Conservation (phyloP, 257 asterid genomes). For the Datura wrightii region DNA sequence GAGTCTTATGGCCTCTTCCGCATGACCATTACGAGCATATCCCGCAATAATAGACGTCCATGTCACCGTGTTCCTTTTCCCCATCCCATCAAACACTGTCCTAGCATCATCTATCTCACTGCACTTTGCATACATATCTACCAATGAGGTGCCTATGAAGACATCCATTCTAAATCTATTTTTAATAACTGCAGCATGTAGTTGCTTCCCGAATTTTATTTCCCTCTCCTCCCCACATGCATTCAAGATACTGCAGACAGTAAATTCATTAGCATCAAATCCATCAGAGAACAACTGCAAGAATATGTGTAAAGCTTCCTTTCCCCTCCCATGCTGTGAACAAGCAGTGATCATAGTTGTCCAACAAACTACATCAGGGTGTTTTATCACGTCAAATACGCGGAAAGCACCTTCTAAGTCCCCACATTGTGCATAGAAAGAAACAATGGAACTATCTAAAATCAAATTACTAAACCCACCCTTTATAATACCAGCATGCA, state of each 20-base stretch:
- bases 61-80: constrained; percentile 63
- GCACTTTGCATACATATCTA: constrained; percentile 88
- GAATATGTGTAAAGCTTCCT: constrained; percentile 61
- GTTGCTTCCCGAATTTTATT: constrained; percentile 67
- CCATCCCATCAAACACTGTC: constrained; percentile 70
- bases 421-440: constrained; percentile 73
- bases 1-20: constrained; percentile 64
- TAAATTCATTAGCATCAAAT: constrained; percentile 74
- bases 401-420: constrained; percentile 64
- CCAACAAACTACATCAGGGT: constrained; percentile 80
- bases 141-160: constrained; percentile 68
- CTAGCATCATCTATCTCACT: constrained; percentile 62
- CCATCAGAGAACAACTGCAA: constrained; percentile 66
- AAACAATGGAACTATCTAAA: constrained; percentile 63
- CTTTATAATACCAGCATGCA: constrained; percentile 68
- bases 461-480: constrained; percentile 58
- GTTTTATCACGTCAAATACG: constrained; percentile 57
- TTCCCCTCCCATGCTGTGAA: constrained; percentile 65
- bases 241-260: constrained; percentile 70
- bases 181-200: constrained; percentile 69
- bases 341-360: constrained; percentile 86
- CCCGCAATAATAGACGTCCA: constrained; percentile 89
- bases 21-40: constrained; percentile 80
- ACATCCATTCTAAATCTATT: constrained; percentile 65
- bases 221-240: constrained; percentile 84